Conservation (phyloP, 2,329 filamentous ascomycete species). For the Colletotrichum somersetense region DNA sequence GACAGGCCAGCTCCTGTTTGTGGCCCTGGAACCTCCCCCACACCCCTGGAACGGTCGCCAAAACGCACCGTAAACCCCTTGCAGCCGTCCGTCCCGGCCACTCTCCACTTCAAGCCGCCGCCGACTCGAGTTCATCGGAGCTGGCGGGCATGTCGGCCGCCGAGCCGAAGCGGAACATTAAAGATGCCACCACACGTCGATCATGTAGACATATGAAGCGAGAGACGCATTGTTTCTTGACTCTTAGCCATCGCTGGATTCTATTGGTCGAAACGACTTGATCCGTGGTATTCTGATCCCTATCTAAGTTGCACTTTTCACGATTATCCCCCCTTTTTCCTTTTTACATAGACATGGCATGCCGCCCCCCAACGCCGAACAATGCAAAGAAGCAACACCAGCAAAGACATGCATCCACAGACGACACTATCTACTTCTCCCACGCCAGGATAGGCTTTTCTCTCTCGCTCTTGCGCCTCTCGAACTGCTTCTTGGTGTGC, state of each 20-base stretch:
- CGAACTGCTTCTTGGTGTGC: slow-evolving; percentile 86
- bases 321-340: slow-evolving; percentile 24
- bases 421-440: slow-evolving; percentile 61
- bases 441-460: slow-evolving; percentile 90
- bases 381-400: slow-evolving; percentile 39
- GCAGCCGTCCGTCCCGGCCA: slow-evolving; percentile 9
- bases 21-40: slow-evolving; percentile 21
- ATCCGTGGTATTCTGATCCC: slow-evolving; percentile 27
- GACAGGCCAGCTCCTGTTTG: slow-evolving; percentile 27
- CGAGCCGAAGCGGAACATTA: neutral
- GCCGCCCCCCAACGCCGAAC: slow-evolving; percentile 41
- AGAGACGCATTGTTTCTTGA: neutral
- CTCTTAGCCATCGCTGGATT: slow-evolving; percentile 15
- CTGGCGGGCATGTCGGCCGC: slow-evolving; percentile 25
- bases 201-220: no score
- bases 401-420: neutral
- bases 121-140: slow-evolving; percentile 19
- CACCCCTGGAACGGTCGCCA: slow-evolving; percentile 28
- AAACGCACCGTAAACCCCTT: slow-evolving; percentile 29
- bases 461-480: slow-evolving; percentile 80
- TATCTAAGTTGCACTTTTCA: slow-evolving; percentile 38
- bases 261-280: slow-evolving; percentile 19
- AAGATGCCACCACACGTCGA: neutral
- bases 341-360: slow-evolving; percentile 29
- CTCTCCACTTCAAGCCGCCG: slow-evolving; percentile 12